phyloP scores from a whole-genome alignment of 148 eudicot species.

The Chenopodium berlandieri region DNA sequence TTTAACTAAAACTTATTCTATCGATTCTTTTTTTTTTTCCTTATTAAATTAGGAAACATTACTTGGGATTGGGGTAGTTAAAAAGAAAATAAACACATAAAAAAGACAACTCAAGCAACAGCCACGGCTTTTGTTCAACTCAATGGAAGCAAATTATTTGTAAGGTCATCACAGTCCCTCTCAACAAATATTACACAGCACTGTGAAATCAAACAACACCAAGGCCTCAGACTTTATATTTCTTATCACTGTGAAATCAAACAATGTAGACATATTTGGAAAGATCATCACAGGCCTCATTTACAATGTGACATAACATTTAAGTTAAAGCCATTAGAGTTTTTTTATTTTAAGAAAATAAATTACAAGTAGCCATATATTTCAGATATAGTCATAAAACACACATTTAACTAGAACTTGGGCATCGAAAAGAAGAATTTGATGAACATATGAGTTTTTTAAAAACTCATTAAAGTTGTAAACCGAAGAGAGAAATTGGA shows the following conservation, averaged over 20 bases:
- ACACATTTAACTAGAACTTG: no score
- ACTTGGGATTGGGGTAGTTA: not conserved
- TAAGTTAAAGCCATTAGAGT: no score
- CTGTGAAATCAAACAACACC: no score
- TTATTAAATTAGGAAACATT: not conserved
- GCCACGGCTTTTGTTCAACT: not conserved
- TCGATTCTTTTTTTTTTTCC: not conserved
- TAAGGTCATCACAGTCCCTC: not conserved
- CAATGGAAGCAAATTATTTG: not conserved
- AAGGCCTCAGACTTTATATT: conserved; percentile 19
- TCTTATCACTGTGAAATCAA: conserved; percentile 14
- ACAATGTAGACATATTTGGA: conserved; percentile 22
- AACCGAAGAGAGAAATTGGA: no score
- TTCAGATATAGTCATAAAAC: no score
- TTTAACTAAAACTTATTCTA: not conserved
- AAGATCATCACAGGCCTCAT: conserved; percentile 27
- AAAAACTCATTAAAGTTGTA: no score
- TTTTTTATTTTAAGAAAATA: no score
- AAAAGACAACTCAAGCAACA: not conserved
- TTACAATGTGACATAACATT: no score
- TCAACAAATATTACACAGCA: no score
- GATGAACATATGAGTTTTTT: no score
- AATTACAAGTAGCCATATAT: no score
- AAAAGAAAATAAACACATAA: not conserved
- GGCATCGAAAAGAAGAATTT: no score